Evolutionary conservation across 139 green algal species (phyloP), one percentile per base, ranked within the genome.

Genomic region (Asterochloris erici): DNA sequence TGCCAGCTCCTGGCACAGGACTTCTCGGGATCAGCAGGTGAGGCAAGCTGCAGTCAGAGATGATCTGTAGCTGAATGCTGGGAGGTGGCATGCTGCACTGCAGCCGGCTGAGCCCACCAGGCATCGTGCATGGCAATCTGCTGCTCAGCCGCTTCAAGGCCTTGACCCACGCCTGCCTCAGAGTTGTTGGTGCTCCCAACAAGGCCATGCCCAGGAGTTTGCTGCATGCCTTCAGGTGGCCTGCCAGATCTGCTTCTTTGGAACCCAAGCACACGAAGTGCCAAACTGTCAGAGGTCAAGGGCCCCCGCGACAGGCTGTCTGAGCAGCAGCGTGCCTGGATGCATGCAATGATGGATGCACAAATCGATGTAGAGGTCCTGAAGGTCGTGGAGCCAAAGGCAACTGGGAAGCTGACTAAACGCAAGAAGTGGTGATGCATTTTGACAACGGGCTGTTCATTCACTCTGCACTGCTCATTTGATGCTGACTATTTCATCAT

Each of bases 231-330:
- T 78, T 62, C 86, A 92, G 86, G 92, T 47, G 94, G 93, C 63
- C 93, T 97, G 92, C 95, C 95, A 1, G 95, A 98, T 85, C 83
- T 98, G 86, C 84, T 98, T 85, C 89, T 98, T 82, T 98, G 94
- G 95, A 84, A 86, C 54, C 82, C 86, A 1, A 79, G 27, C 26
- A 61, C 14, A 19, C 60, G 23, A 10, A 38, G 24, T 14, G 85
- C 90, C 17, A 88, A 88, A 80, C 81, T 93, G 73, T 79, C 83
- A 24, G 91, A 94, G 74, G 92, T 91, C 11, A 91, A 97, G 87
- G 93, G 94, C 14, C 95, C 93, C 0, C 82, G 91, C 2, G 95
- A 98, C 85, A 83, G 88, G 15, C 89, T 98, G 81, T 94, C 89
- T 12, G 87, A 96, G 71, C 86, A 95, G 80, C 95, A 98, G 86